Percentiles rank a stretch among this genome's conserved stretches.
Conservation (phyloP, 2,329 filamentous ascomycete species). For the Alternaria postmessia region DNA sequence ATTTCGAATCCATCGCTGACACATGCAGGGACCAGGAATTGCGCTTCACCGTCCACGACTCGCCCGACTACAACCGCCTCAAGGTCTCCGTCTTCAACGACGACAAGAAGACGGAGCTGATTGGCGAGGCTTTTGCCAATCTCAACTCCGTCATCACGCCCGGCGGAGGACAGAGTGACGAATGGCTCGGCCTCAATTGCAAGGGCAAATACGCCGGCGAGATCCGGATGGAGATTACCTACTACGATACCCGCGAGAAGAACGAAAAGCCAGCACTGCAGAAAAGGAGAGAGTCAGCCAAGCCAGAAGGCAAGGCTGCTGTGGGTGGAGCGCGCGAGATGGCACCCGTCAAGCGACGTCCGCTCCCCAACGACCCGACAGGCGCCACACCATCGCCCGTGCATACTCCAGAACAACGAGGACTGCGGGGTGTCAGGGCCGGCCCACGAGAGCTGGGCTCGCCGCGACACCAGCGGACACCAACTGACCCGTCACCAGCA, state of each 20-base stretch:
- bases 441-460: constrained; percentile 48
- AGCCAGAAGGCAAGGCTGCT: constrained; percentile 47
- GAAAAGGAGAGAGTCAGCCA: constrained; percentile 59
- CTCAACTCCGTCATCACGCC: constrained; percentile 80
- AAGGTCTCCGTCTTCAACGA: constrained; percentile 98
- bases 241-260: constrained; percentile 89
- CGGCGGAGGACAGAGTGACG: constrained; percentile 91
- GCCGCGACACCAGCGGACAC: constrained; percentile 38
- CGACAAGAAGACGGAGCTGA: constrained; percentile 96
- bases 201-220: constrained; percentile 96
- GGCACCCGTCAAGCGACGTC: constrained; percentile 79
- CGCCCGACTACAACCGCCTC: constrained; percentile 92
- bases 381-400: constrained; percentile 53
- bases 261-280: constrained; percentile 70
- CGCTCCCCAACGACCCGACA: constrained; percentile 81
- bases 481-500: constrained; percentile 31
- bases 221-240: constrained; percentile 93
- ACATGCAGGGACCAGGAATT: constrained; percentile 89
- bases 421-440: constrained; percentile 38
- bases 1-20: constrained; percentile 22
- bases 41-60: constrained; percentile 94
- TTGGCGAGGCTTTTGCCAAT: constrained; percentile 92
- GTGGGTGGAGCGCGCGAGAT: constrained; percentile 61
- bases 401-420: constrained; percentile 42
- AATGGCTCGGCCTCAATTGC: constrained; percentile 88